Evolutionary conservation across 805 yeast species (phyloP).

Genomic region (Yamadazyma akitaensis): DNA sequence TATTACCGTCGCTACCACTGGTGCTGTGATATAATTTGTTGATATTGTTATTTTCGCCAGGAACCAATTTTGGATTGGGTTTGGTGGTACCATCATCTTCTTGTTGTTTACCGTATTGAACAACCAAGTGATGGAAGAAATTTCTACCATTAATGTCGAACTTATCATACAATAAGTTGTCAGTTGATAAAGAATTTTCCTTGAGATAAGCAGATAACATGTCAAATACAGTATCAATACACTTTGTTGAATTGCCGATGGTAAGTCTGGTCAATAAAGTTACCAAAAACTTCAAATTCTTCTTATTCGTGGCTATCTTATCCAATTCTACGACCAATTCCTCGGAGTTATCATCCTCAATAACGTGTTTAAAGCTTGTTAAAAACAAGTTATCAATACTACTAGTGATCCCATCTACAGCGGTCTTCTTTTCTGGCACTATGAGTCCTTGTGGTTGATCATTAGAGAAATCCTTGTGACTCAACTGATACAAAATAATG

Average conservation of each 20-base stretch:
- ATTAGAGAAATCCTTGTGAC: constrained; percentile 25
- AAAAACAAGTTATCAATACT: constrained; percentile 11
- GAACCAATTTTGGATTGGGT: constrained; percentile 25
- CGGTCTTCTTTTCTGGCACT: neutral
- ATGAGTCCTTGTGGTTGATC: neutral
- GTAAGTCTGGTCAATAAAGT: constrained; percentile 67
- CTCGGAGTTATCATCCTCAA: constrained; percentile 41
- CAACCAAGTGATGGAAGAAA: constrained; percentile 79
- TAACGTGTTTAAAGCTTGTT: constrained; percentile 12
- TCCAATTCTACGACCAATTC: constrained; percentile 42
- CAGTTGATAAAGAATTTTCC: constrained; percentile 14
- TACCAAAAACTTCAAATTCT: constrained; percentile 51
- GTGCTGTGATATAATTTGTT: constrained; percentile 25
- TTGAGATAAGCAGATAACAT: constrained; percentile 46
- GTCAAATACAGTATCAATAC: constrained; percentile 56
- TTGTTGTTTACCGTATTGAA: constrained; percentile 68
- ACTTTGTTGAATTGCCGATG: constrained; percentile 46
- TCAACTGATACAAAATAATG: constrained; percentile 48
- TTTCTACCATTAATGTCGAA: constrained; percentile 79
- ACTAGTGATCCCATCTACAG: neutral
- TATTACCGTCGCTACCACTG: constrained; percentile 25
- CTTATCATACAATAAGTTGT: constrained; percentile 43
- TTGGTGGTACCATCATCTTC: constrained; percentile 10
- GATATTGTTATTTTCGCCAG: constrained; percentile 29
- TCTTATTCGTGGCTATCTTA: constrained; percentile 30